A percentile compares a stretch with the other conserved stretches of the same genome.
Conservation (phyloP, 345 rosid species). For the Theobroma cacao region DNA sequence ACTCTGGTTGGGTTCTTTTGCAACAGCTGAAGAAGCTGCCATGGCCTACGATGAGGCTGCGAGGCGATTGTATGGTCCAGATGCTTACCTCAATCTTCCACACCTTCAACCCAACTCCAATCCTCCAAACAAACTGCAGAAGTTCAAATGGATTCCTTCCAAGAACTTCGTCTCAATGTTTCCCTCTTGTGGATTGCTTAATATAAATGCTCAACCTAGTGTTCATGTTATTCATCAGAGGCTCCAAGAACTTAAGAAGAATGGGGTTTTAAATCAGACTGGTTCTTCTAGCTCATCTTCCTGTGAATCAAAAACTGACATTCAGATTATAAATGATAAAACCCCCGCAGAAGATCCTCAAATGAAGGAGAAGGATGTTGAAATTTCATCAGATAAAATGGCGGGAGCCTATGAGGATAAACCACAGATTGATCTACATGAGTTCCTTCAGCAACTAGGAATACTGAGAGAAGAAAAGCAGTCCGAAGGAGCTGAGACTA, state of each 20-base stretch:
- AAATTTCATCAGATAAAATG: conserved; percentile 28
- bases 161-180: conserved; percentile 84
- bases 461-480: conserved; percentile 49
- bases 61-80: conserved; percentile 65
- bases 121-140: conserved; percentile 26
- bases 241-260: conserved; percentile 77
- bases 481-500: conserved; percentile 18
- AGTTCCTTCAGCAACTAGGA: conserved; percentile 91
- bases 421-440: conserved; percentile 87
- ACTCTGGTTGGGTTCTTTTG: conserved; percentile 85
- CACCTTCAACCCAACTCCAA: conserved; percentile 53
- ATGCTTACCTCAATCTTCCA: conserved; percentile 85
- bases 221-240: conserved; percentile 84
- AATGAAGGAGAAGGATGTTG: conserved; percentile 31
- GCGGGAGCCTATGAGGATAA: conserved; percentile 37
- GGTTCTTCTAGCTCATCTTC: conserved; percentile 47
- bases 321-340: conserved; percentile 16
- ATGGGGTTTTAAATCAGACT: conserved; percentile 35
- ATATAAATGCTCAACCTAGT: conserved; percentile 81
- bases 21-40: conserved; percentile 95
- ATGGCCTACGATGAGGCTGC: conserved; percentile 96
- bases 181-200: conserved; percentile 78
- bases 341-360: conserved; percentile 17
- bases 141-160: conserved; percentile 83
- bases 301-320: conserved; percentile 31